phyloP scores from a whole-genome alignment of 306 rosid genomes.

The Cucumis hystrix region DNA sequence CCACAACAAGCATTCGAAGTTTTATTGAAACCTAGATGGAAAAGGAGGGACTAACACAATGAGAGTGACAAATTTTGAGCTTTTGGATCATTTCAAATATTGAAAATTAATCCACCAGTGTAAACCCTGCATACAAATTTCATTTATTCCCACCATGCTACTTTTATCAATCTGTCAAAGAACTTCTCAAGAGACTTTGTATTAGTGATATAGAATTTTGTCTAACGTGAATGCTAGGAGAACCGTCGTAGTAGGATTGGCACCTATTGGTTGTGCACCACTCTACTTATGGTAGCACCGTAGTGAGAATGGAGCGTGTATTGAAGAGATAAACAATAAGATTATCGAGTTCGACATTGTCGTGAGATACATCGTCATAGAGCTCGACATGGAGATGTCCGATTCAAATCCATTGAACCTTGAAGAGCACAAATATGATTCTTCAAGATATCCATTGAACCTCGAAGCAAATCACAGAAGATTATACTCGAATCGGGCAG shows the following conservation, averaged over 20 bases:
- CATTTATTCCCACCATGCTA: background rate
- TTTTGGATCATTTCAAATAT: background rate
- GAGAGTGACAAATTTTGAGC: background rate
- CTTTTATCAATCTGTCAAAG: background rate
- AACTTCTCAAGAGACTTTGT: background rate
- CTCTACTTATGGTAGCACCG: conserved; percentile 52
- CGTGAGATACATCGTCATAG: conserved; percentile 56
- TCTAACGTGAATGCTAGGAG: conserved; percentile 54
- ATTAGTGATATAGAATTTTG: conserved; percentile 46
- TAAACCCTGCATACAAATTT: background rate
- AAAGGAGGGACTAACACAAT: background rate
- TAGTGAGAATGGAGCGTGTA: conserved; percentile 51
- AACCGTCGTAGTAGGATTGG: conserved; percentile 64
- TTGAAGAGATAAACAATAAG: conserved; percentile 65
- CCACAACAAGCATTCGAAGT: conserved; percentile 88
- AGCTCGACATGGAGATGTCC: conserved; percentile 42
- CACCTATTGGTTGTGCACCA: conserved; percentile 93
- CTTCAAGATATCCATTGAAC: conserved; percentile 68
- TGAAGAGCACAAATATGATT: conserved; percentile 17
- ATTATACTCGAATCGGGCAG: conserved; percentile 38
- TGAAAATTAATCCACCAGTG: background rate
- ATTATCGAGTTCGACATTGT: conserved; percentile 62
- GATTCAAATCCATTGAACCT: conserved; percentile 4
- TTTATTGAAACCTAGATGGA: conserved; percentile 43
- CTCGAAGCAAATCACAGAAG: conserved; percentile 62